phyloP scores from a whole-genome alignment of 805 yeast species.

The Wickerhamomyces sydowiorum region DNA sequence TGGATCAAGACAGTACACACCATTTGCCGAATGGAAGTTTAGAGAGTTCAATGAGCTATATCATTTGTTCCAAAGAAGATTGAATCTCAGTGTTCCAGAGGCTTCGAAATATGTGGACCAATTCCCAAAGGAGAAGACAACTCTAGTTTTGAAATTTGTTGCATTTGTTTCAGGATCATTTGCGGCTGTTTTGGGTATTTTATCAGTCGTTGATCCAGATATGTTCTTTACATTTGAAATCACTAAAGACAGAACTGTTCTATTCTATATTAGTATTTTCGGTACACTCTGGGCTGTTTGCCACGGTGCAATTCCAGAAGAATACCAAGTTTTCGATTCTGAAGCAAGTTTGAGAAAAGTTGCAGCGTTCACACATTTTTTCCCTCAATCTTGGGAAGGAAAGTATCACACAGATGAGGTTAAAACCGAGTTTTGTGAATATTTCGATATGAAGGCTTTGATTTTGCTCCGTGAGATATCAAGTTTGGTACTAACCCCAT shows the following conservation, averaged over 20 bases:
- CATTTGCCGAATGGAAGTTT: conserved; percentile 91
- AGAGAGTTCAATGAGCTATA: conserved; percentile 91
- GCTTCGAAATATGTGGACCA: conserved; percentile 84
- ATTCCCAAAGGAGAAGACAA: conserved; percentile 77
- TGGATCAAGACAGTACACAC: conserved; percentile 84
- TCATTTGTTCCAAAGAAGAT: conserved; percentile 77
- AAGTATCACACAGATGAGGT: conserved; percentile 79
- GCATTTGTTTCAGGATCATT: conserved; percentile 84
- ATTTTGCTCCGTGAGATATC: conserved; percentile 72
- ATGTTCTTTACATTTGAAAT: conserved; percentile 86
- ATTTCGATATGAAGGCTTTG: conserved; percentile 69
- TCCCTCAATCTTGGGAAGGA: conserved; percentile 86
- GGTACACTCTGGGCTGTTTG: conserved; percentile 88
- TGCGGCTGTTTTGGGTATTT: conserved; percentile 77
- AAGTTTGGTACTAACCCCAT: conserved; percentile 81
- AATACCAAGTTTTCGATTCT: conserved; percentile 80
- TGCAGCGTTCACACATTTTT: conserved; percentile 82
- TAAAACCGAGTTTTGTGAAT: conserved; percentile 71
- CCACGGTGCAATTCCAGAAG: conserved; percentile 61
- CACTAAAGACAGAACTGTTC: conserved; percentile 70
- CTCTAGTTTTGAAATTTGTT: conserved; percentile 49
- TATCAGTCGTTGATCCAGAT: conserved; percentile 82
- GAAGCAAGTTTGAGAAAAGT: conserved; percentile 79
- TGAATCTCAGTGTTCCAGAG: conserved; percentile 70
- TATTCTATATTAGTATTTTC: conserved; percentile 82